phyloP scores from a whole-genome alignment of 495 filamentous ascomycete genomes.

The Tuber indicum region DNA sequence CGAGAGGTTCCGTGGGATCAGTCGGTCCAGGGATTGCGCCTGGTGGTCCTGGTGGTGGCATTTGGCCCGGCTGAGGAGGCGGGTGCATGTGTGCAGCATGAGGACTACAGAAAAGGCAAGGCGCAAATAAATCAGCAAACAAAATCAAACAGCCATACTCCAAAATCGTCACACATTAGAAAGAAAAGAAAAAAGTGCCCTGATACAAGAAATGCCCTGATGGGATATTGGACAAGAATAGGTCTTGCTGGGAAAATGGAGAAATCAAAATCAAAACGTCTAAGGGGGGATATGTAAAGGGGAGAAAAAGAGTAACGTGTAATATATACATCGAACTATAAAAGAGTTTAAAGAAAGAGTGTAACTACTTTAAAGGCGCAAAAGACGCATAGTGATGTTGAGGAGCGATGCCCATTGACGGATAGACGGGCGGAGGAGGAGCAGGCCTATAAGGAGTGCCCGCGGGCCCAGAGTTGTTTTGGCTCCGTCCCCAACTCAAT shows the following conservation, averaged over 20 bases:
- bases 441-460: constrained; percentile 96
- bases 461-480: constrained; percentile 98
- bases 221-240: constrained; percentile 21
- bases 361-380: constrained; percentile 67
- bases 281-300: constrained; percentile 32
- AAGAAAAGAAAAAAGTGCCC: constrained; percentile 23
- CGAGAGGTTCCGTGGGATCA: constrained; percentile 46
- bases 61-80: constrained; percentile 44
- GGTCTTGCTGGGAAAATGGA: neutral
- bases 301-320: constrained; percentile 38
- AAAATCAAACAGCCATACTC: constrained; percentile 41
- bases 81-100: constrained; percentile 50
- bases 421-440: constrained; percentile 80
- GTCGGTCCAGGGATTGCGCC: constrained; percentile 46
- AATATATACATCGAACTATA: constrained; percentile 45
- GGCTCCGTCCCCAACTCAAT: constrained; percentile 91
- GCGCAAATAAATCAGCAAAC: constrained; percentile 42
- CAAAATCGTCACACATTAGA: constrained; percentile 27
- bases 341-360: constrained; percentile 34
- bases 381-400: constrained; percentile 66
- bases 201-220: constrained; percentile 23
- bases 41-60: constrained; percentile 45
- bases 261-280: neutral
- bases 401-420: constrained; percentile 76
- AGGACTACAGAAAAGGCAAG: constrained; percentile 45